These are phyloP conservation scores for Coffea humblotiana DNA, from an alignment of 305 asterid species.

Conservation along the genomic window DNA sequence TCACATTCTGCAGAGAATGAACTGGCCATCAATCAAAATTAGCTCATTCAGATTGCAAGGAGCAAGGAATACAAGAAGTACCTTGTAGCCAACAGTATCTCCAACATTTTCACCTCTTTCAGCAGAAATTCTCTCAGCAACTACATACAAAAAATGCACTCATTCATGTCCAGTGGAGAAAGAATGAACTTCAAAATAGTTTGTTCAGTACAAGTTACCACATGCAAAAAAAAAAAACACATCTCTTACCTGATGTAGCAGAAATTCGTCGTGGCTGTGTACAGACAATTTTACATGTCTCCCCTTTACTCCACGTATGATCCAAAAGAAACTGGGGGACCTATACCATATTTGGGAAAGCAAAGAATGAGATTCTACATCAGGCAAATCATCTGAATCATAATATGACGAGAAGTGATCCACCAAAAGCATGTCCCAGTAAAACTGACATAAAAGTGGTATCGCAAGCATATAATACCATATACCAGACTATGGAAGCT, in stretches of 20 bases:
- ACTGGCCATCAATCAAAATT: not conserved
- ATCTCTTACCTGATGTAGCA: constrained; percentile 79
- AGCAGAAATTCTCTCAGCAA: constrained; percentile 93
- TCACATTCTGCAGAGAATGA: not conserved
- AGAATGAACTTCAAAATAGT: constrained; percentile 16
- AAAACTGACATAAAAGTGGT: not conserved
- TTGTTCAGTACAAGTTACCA: constrained; percentile 11
- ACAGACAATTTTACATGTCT: constrained; percentile 84
- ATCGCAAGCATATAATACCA: not conserved
- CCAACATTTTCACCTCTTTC: constrained; percentile 96
- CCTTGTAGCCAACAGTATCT: constrained; percentile 95
- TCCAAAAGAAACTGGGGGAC: constrained; percentile 94
- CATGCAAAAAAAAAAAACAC: constrained; percentile 10
- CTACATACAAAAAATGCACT: constrained; percentile 48
- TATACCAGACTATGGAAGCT: not conserved
- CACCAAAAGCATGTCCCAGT: not conserved
- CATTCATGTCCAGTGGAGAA: constrained; percentile 14
- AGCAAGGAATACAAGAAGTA: constrained; percentile 28
- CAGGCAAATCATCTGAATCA: not conserved
- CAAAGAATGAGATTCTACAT: not conserved
- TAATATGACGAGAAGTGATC: not conserved
- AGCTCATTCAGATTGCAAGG: not conserved
- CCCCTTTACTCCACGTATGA: constrained; percentile 82
- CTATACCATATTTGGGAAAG: constrained; percentile 38
- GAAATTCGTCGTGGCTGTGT: constrained; percentile 96